Conservation (phyloP, 2,329 filamentous ascomycete genomes). For the Zarea fungicola region DNA sequence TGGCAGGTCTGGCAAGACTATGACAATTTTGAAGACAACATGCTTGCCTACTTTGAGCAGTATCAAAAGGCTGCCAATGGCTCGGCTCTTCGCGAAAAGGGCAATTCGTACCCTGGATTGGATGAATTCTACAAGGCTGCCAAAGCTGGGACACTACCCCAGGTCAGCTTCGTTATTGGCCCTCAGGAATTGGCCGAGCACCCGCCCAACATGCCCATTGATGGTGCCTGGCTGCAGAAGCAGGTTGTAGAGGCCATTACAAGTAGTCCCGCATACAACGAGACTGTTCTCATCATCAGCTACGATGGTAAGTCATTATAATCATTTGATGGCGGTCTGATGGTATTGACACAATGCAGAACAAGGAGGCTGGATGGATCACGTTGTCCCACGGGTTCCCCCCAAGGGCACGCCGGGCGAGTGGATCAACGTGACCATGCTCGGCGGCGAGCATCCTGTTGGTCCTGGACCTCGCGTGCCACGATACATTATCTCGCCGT, state of each 20-base stretch:
- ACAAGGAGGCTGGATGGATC: constrained; percentile 48
- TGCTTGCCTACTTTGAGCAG: constrained; percentile 46
- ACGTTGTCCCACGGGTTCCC: constrained; percentile 44
- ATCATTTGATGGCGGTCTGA: neutral
- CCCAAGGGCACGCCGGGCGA: constrained; percentile 43
- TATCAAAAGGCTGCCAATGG: constrained; percentile 37
- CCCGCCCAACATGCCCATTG: constrained; percentile 45
- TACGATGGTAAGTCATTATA: constrained; percentile 31
- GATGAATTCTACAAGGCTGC: constrained; percentile 45
- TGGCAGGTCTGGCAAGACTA: constrained; percentile 47
- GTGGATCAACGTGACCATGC: constrained; percentile 41
- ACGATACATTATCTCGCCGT: constrained; percentile 49
- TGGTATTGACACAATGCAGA: constrained; percentile 26
- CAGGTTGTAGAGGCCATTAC: constrained; percentile 46
- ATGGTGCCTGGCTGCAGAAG: constrained; percentile 52
- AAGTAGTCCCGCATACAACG: constrained; percentile 41
- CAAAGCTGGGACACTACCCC: constrained; percentile 42
- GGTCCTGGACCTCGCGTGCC: constrained; percentile 40
- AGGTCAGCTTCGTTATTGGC: constrained; percentile 46
- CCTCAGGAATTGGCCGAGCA: constrained; percentile 53
- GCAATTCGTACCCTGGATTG: constrained; percentile 41
- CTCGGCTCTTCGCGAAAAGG: constrained; percentile 37
- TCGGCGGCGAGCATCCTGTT: constrained; percentile 22
- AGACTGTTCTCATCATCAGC: constrained; percentile 46
- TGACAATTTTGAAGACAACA: constrained; percentile 49